Evolutionary conservation across 805 yeast genomes (phyloP), one percentile per base, ranked within the genome.

Genomic region (Sugiyamaella marilandica): DNA sequence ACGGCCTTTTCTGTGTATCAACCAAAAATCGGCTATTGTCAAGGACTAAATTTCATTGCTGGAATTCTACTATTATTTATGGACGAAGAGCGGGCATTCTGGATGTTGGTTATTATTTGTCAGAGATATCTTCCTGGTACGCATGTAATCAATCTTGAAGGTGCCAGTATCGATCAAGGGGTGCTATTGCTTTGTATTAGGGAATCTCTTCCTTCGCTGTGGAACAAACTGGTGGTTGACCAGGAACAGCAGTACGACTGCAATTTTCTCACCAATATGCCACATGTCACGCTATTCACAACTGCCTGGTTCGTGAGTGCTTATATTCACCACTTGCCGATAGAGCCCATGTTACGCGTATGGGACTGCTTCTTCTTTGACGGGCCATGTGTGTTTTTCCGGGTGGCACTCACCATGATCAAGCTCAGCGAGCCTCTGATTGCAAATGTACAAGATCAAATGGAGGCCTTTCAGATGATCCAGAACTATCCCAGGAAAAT

Each of bases 291-390:
- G 1, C 75, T 94, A 45, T 94, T 95, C 59, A 94, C 98, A 0
- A 92, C 97, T 0, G 83, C 96, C 51, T 94, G 99, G 99, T 94
- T 94, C 65, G 92, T 94, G 98, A 87, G 97, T 62, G 80, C 88
- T n/a, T 94, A 87, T 69, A 89, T 94, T 34, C 96, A 96, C 0
- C 82, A 85, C 0, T 69, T 94, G 24, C 99, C 99, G 0, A 81
- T 89, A 19, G 98, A 94, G 64, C 80, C 95, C 0, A 85, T 89
- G 8, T 72, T 94, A 43, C 73, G 98, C 52, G 84, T 94, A 0
- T 92, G 99, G 98, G 99, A 94, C 69, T 87, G 95, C 56, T 70
- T 92, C 47, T 91, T 95, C 74, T 89, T 86, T 64, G 98, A 92
- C 66, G 97, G 89, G 29, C 84, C 96, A 1, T 87, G 87, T 62